phyloP scores from a whole-genome alignment of 352 stramenopile genomes.

The Pythium scleroteichum region DNA sequence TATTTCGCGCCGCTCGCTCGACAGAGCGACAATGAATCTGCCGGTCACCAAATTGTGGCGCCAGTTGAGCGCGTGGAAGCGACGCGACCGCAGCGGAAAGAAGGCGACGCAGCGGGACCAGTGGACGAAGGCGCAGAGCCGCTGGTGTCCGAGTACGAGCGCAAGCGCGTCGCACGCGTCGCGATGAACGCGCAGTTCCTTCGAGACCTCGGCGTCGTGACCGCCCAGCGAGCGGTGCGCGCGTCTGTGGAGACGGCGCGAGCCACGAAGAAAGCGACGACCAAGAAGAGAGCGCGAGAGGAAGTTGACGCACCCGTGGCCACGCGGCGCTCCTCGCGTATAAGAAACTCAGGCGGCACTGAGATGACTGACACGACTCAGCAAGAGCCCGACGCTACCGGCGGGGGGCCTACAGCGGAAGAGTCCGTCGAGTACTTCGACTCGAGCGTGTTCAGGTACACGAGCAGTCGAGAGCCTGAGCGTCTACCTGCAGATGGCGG shows the following conservation, averaged over 20 bases:
- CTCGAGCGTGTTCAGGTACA: slow-evolving; percentile 23
- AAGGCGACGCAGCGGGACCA: not conserved
- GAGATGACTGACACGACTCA: slow-evolving; percentile 3
- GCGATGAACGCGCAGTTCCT: slow-evolving; percentile 49
- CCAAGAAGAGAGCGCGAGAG: slow-evolving; percentile 7
- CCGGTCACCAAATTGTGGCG: not conserved
- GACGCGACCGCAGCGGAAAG: not conserved
- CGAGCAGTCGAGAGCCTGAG: not conserved
- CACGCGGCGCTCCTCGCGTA: slow-evolving; percentile 4
- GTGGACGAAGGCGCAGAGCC: not conserved
- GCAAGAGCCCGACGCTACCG: too few species aligned
- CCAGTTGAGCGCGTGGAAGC: not conserved
- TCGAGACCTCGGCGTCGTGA: slow-evolving; percentile 39
- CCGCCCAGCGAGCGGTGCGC: not conserved
- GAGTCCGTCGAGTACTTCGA: slow-evolving; percentile 6
- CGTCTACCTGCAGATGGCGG: not conserved
- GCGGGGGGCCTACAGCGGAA: not conserved
- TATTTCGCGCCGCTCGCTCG: slow-evolving; percentile 5
- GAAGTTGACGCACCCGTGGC: not conserved
- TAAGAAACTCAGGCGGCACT: slow-evolving; percentile 16
- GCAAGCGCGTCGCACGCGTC: slow-evolving; percentile 40
- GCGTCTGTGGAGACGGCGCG: not conserved
- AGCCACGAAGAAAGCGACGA: slow-evolving; percentile 3
- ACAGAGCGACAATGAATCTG: too few species aligned
- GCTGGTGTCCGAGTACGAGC: slow-evolving; percentile 47